Base-by-base conservation (phyloP, 2,329 filamentous ascomycete genomes). In the Penicillium sp. region DNA sequence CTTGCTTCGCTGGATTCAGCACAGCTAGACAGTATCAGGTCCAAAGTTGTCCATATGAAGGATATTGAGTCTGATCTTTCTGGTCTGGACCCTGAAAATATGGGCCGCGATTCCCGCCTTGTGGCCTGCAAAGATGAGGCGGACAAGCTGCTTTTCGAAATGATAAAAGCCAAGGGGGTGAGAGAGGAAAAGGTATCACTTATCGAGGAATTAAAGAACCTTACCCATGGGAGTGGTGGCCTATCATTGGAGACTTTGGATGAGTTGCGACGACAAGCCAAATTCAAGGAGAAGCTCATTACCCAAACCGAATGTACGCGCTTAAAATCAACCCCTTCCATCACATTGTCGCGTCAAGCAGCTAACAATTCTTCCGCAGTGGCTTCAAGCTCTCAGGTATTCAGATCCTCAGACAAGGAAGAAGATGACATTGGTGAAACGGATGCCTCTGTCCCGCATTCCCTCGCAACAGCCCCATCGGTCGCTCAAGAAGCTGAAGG, bases 51-150 rank as follows among this genome's bases (percentile, higher is more conserved):
- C 22, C 74, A 79, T 26, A 78, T 79, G 60, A 74, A 75, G 55
- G 78, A 82, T 41, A 78, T 83, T n/a, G 74, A 82, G 62, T 75
- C 76, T 22, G 77, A 75, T 11, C 68, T 82, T 47, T 77, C 80
- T 41, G 70, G 72, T 14, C 63, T 80, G 26, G 77, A 83, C 48
- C 75, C 77, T 9, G 74, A 76, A 31, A 31, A 3, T 33, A 14
- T 33, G 13, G 6, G 31, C 31, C 31, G 31, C 13, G 31, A 33
- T 14, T 33, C 31, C 7, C 13, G 31, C 31, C 13, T 33, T 33
- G 31, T 14, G 11, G 13, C 31, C 31, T 33, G 13, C 31, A 33
- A 16, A 33, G 31, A 33, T 33, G 31, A 33, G 13, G 13, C 14
- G 31, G 31, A 33, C 14, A 33, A 33, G 31, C 31, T 33, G 31